Evolutionary conservation across 257 asterid species (phyloP).

Genomic region (Asclepias syriaca): DNA sequence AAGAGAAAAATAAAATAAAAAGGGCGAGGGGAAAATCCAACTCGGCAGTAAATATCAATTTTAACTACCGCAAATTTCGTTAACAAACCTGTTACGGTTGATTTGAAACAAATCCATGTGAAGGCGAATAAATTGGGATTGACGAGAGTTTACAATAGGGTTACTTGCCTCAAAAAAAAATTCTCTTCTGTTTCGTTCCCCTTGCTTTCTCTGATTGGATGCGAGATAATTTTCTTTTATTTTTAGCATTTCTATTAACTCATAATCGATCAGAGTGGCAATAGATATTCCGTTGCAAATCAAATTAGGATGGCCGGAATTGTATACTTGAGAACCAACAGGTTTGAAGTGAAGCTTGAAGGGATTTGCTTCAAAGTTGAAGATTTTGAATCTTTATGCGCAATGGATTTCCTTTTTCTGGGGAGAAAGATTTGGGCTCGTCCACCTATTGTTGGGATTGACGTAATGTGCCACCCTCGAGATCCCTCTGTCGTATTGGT

Average conservation of each 20-base stretch:
- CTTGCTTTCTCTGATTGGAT: constrained; percentile 14
- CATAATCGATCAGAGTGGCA: too few relatives aligned
- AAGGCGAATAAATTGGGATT: constrained; percentile 6
- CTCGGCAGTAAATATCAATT: too few relatives aligned
- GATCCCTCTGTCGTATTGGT: constrained; percentile 51
- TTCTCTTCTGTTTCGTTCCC: neutral
- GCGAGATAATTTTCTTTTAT: too few relatives aligned
- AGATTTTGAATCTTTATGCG: constrained; percentile 65
- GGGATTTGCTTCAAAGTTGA: constrained; percentile 74
- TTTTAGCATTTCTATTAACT: too few relatives aligned
- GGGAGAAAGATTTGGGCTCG: constrained; percentile 54
- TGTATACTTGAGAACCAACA: constrained; percentile 61
- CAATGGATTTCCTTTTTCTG: constrained; percentile 69
- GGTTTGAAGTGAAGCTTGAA: constrained; percentile 81
- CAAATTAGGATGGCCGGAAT: constrained; percentile 50
- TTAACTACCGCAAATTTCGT: too few relatives aligned
- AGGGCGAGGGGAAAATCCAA: too few relatives aligned
- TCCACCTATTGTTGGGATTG: constrained; percentile 73
- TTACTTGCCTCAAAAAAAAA: neutral
- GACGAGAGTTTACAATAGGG: neutral
- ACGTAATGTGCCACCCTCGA: constrained; percentile 84
- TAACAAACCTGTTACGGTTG: neutral
- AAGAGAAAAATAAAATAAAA: too few relatives aligned
- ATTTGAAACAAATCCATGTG: neutral
- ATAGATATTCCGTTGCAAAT: too few relatives aligned